phyloP scores from a whole-genome alignment of 1,284 basidiomycete species.

The Cerioporus squamosus region DNA sequence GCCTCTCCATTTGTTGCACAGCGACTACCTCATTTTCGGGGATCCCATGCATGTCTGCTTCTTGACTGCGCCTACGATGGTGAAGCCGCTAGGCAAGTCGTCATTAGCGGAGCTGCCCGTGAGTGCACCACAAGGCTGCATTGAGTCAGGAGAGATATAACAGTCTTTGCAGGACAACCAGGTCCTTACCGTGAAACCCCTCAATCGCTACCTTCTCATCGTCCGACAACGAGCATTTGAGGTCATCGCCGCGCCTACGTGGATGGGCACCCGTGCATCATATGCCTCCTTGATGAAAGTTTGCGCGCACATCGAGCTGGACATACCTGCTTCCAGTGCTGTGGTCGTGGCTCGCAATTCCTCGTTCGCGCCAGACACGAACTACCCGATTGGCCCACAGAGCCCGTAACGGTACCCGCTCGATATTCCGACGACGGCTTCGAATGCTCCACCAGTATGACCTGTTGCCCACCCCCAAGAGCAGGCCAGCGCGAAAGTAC shows the following conservation, averaged over 20 bases:
- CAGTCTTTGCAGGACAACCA: slow-evolving; percentile 22
- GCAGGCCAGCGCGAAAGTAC: background rate
- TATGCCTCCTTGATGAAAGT: slow-evolving; percentile 7
- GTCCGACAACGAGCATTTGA: slow-evolving; percentile 35
- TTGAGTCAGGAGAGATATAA: background rate
- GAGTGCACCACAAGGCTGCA: background rate
- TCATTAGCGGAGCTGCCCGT: slow-evolving; percentile 18
- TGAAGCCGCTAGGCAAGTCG: slow-evolving; percentile 20
- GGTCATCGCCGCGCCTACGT: slow-evolving; percentile 31
- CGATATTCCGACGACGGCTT: slow-evolving; percentile 31
- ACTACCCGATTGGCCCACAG: slow-evolving; percentile 32
- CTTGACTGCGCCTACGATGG: slow-evolving; percentile 16
- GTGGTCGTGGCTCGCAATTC: slow-evolving; percentile 32
- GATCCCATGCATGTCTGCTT: slow-evolving; percentile 31
- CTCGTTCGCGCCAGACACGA: slow-evolving; percentile 15
- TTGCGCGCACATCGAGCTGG: slow-evolving; percentile 27
- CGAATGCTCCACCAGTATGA: slow-evolving; percentile 37
- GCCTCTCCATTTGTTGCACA: slow-evolving; percentile 31
- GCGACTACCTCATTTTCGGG: slow-evolving; percentile 31
- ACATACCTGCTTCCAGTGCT: slow-evolving; percentile 30
- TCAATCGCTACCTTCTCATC: slow-evolving; percentile 36
- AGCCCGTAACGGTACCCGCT: slow-evolving; percentile 36
- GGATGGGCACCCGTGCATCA: slow-evolving; percentile 26
- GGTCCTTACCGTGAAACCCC: slow-evolving; percentile 34
- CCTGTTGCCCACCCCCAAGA: slow-evolving; percentile 31